Conservation (phyloP, 2,329 filamentous ascomycete genomes). For the Diplocarpon rosae region DNA sequence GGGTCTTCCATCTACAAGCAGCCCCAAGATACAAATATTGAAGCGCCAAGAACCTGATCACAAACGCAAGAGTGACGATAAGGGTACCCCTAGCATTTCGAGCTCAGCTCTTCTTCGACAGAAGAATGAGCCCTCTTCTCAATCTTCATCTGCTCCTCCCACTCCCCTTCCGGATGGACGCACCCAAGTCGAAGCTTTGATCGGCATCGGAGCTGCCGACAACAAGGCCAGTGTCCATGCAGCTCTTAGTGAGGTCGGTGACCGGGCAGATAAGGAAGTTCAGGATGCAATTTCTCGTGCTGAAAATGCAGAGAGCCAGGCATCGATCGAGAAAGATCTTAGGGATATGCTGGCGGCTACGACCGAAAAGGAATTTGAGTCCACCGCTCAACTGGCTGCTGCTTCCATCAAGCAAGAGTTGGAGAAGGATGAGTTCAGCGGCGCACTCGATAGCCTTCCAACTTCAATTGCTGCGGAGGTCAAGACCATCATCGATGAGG, state of each 20-base stretch:
- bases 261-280: slow-evolving; percentile 46
- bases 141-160: slow-evolving; percentile 18
- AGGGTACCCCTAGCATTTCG: slow-evolving; percentile 10
- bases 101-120: slow-evolving; percentile 23
- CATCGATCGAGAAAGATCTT: slow-evolving; percentile 38
- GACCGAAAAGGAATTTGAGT: slow-evolving; percentile 43
- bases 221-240: slow-evolving; percentile 59
- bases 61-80: slow-evolving; percentile 24
- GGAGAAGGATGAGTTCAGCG: slow-evolving; percentile 41
- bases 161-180: slow-evolving; percentile 25
- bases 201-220: slow-evolving; percentile 23
- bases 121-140: slow-evolving; percentile 21
- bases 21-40: slow-evolving; percentile 25
- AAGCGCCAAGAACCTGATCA: slow-evolving; percentile 24
- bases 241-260: slow-evolving; percentile 55
- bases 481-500: slow-evolving; percentile 46
- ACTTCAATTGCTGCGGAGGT: slow-evolving; percentile 43
- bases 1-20: slow-evolving; percentile 29
- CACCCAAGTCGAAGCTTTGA: slow-evolving; percentile 29
- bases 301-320: slow-evolving; percentile 35
- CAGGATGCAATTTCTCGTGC: slow-evolving; percentile 48
- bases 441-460: slow-evolving; percentile 42
- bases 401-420: slow-evolving; percentile 42
- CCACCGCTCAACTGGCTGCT: slow-evolving; percentile 36
- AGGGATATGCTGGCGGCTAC: slow-evolving; percentile 39